Conservation (phyloP, 257 asterid species). For the Przewalskia tangutica region DNA sequence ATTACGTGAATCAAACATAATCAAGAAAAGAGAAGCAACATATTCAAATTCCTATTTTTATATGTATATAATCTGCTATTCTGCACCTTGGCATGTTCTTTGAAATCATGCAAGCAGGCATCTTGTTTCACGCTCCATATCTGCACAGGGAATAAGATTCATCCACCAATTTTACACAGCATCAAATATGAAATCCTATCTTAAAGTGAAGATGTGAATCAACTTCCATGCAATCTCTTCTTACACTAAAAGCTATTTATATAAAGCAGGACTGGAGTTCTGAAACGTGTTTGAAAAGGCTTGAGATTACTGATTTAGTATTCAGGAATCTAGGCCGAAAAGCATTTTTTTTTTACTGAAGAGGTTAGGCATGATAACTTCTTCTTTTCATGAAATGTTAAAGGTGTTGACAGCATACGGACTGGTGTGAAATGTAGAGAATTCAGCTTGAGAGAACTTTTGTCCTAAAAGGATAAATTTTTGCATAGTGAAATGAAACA, state of each 20-base stretch:
- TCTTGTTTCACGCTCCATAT: slow-evolving; percentile 90
- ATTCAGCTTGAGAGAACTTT: neutral
- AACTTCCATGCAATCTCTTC: neutral
- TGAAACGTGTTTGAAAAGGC: neutral
- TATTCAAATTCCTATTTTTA: neutral
- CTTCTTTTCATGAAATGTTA: neutral
- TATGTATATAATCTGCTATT: neutral
- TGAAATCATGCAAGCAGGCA: slow-evolving; percentile 64
- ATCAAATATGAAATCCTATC: neutral
- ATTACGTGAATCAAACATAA: neutral
- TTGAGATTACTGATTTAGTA: neutral
- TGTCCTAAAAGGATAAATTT: neutral
- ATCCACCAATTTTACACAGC: slow-evolving; percentile 9
- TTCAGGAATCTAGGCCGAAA: neutral
- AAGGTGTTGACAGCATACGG: neutral
- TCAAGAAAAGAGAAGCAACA: neutral
- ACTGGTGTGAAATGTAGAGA: neutral
- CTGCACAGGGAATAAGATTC: slow-evolving; percentile 38
- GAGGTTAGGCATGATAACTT: neutral
- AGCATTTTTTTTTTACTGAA: neutral
- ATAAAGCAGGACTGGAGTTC: neutral
- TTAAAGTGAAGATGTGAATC: neutral
- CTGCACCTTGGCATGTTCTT: slow-evolving; percentile 68
- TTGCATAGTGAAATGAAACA: neutral
- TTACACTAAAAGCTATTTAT: neutral